Conservation (phyloP, 179 eudicot genomes). For the Sideroxylon spinosum region DNA sequence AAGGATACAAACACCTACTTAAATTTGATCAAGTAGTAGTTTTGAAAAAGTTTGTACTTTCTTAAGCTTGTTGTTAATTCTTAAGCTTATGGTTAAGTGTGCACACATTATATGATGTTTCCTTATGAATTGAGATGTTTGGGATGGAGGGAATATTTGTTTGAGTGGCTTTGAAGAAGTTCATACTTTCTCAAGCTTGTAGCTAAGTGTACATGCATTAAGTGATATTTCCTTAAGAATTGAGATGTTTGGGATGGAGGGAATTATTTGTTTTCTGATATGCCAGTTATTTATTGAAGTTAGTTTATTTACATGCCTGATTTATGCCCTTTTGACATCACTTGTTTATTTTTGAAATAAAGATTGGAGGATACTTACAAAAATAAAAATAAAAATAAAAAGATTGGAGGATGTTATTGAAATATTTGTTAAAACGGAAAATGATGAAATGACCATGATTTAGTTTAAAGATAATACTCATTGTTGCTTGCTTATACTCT, state of each 20-base stretch:
- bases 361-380: not conserved
- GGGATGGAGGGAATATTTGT: not conserved
- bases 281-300: not conserved
- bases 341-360: slow-evolving; percentile 11
- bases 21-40: not conserved
- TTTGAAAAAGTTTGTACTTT: not conserved
- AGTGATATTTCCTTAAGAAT: too few species aligned
- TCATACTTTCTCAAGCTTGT: too few species aligned
- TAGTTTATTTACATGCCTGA: not conserved
- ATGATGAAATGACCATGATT: not conserved
- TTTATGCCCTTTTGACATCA: not conserved
- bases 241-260: not conserved
- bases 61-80: not conserved
- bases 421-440: not conserved
- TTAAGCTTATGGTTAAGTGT: not conserved
- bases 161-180: not conserved
- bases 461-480: slow-evolving; percentile 1
- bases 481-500: not conserved
- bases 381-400: fast-evolving
- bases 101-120: not conserved
- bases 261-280: not conserved
- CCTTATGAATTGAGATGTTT: not conserved
- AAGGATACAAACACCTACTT: not conserved
- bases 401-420: slow-evolving; percentile 1
- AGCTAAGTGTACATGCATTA: too few species aligned